Evolutionary conservation across 192 early-diverging fungal species (phyloP), one percentile per base, ranked within the genome.

Genomic region (Coemansia guatemalensis): DNA sequence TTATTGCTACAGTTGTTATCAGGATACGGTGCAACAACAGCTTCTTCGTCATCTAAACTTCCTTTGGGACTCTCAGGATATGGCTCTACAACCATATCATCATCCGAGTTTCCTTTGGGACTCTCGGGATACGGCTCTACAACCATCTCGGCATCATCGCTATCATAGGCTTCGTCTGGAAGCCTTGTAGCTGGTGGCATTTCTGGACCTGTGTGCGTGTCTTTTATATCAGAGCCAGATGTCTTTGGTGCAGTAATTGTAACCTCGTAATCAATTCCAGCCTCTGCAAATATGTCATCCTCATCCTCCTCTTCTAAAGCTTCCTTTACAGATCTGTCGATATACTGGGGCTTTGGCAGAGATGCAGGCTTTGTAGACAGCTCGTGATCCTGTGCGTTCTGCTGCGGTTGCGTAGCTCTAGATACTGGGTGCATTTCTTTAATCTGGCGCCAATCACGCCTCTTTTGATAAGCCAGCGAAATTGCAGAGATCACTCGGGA

Each of bases 261-360:
- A 1, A 93, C 68, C 14, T 71, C 62, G 62, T 96, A 96, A 44
- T 93, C 89, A 4, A 85, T 65, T 1, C 93, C 95, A 6, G 79
- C 93, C 57, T 92, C 93, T 7, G 85, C 90, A 86, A 96, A 96
- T 25, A 96, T 96, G 73, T 93, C 82, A 21, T 91, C 88, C 30
- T 88, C 85, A 26, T 81, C 69, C 47, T 61, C 58, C 1, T 12
- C 25, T 23, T 65, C 53, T 64, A 56, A 5, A 67, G 63, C 8
- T 61, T 62, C 4, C 50, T 25, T 23, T 49, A 30, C 17, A 14
- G 32, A 32, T 8, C 12, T 39, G 29, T 17, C 29, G 21, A 3
- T 48, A 20, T 14, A 56, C 17, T 41, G 21, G 49, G 29, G n/a
- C 5, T 29, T 30, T 62, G 52, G 33, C 26, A 12, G 39, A 17